Evolutionary conservation across 2,329 filamentous ascomycete species (phyloP).

Genomic region (Aspergillus calidoustus): DNA sequence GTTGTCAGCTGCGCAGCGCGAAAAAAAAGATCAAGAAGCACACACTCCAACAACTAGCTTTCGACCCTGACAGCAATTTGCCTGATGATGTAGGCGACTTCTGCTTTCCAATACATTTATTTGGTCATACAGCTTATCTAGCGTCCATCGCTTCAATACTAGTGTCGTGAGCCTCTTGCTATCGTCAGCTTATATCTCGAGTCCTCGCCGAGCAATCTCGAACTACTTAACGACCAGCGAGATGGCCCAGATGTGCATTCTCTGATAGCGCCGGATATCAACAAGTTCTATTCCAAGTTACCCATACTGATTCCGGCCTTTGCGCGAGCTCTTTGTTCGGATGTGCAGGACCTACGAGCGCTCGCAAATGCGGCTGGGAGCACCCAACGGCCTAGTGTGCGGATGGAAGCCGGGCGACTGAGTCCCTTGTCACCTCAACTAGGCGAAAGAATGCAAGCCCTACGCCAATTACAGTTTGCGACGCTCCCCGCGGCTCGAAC

Average conservation of each 20-base stretch:
- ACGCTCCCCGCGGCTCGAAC: slow-evolving; percentile 39
- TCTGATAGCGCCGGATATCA: slow-evolving; percentile 41
- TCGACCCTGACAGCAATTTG: slow-evolving; percentile 37
- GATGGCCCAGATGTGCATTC: slow-evolving; percentile 31
- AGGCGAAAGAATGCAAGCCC: slow-evolving; percentile 29
- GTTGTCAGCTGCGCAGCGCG: slow-evolving; percentile 36
- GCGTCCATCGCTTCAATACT: neutral
- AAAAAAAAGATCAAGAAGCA: slow-evolving; percentile 41
- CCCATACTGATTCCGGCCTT: slow-evolving; percentile 31
- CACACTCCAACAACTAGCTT: slow-evolving; percentile 37
- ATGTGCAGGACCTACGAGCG: slow-evolving; percentile 34
- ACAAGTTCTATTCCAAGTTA: slow-evolving; percentile 39
- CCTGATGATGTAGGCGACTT: slow-evolving; percentile 38
- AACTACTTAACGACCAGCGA: slow-evolving; percentile 24
- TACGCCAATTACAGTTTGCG: slow-evolving; percentile 38
- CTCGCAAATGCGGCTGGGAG: slow-evolving; percentile 27
- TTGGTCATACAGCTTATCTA: slow-evolving; percentile 1
- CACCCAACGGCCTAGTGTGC: slow-evolving; percentile 14
- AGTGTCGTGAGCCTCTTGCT: slow-evolving; percentile 42
- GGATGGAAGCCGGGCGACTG: slow-evolving; percentile 13
- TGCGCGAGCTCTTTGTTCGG: slow-evolving; percentile 31
- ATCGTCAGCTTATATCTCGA: slow-evolving; percentile 46
- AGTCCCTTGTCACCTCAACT: slow-evolving; percentile 34
- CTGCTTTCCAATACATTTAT: neutral
- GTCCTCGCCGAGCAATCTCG: slow-evolving; percentile 29